Conservation (phyloP, 257 asterid genomes). For the Salvia miltiorrhiza region DNA sequence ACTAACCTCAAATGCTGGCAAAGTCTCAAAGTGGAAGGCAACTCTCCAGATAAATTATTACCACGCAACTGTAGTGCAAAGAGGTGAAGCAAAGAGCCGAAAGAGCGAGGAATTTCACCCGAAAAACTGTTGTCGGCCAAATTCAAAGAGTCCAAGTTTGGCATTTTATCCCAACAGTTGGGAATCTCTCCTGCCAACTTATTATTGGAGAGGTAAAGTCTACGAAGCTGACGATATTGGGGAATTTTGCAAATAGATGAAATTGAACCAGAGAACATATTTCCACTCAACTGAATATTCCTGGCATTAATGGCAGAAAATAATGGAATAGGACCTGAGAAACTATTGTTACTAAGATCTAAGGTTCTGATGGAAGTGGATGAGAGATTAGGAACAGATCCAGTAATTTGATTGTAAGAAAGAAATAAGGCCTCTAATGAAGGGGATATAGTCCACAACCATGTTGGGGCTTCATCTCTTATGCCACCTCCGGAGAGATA, state of each 20-base stretch:
- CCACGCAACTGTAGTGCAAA: not conserved
- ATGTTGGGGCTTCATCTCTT: conserved; percentile 22
- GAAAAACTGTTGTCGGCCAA: conserved; percentile 20
- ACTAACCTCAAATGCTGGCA: not conserved
- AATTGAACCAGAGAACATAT: conserved; percentile 31
- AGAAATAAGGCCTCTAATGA: not conserved
- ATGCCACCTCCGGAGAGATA: conserved; percentile 27
- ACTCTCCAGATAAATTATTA: conserved; percentile 6
- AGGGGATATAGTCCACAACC: conserved; percentile 31
- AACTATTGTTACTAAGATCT: conserved; percentile 25
- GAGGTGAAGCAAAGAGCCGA: not conserved
- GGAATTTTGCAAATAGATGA: conserved; percentile 2
- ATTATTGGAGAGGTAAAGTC: conserved; percentile 28
- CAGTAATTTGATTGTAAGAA: conserved; percentile 31
- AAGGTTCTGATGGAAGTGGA: not conserved
- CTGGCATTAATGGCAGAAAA: not conserved
- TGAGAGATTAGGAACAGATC: conserved; percentile 27
- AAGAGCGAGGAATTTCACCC: conserved; percentile 13
- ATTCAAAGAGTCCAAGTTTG: not conserved
- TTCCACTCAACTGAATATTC: not conserved
- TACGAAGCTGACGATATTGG: accelerated
- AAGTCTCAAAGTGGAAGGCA: conserved; percentile 9
- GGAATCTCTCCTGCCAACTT: conserved; percentile 30
- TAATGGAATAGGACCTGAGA: conserved; percentile 25
- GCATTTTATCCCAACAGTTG: conserved; percentile 29